Percentiles rank a stretch among this genome's conserved stretches.
phyloP scores from a whole-genome alignment of 805 yeast genomes.

The Candida ponderosae region DNA sequence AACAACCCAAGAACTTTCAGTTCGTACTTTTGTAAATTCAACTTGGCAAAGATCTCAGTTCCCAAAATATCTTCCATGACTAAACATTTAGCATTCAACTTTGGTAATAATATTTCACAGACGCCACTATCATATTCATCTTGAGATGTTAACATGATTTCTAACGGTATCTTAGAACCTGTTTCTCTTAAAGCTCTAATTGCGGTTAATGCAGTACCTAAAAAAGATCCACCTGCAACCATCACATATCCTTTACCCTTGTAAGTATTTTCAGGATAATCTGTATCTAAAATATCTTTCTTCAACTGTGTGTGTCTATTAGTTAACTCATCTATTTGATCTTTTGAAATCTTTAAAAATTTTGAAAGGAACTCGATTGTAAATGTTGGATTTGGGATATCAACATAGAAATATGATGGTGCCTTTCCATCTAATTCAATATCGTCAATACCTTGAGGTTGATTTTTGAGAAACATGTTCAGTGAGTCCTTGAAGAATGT shows the following conservation, averaged over 20 bases:
- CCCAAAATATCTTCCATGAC: slow-evolving; percentile 29
- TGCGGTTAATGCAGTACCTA: slow-evolving; percentile 32
- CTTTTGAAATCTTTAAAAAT: slow-evolving; percentile 10
- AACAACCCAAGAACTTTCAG: slow-evolving; percentile 32
- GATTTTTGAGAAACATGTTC: slow-evolving; percentile 12
- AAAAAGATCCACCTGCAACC: slow-evolving; percentile 36
- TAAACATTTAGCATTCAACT: slow-evolving; percentile 35
- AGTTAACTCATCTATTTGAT: slow-evolving; percentile 12
- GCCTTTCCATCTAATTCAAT: slow-evolving; percentile 14
- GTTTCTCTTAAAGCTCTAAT: slow-evolving; percentile 31
- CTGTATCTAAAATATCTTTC: slow-evolving; percentile 8
- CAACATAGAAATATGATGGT: slow-evolving; percentile 19
- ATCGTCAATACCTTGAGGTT: slow-evolving; percentile 13
- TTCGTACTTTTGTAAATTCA: slow-evolving; percentile 18
- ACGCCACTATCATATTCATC: slow-evolving; percentile 35
- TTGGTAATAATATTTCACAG: slow-evolving; percentile 33
- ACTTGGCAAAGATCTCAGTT: slow-evolving; percentile 10
- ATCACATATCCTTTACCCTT: slow-evolving; percentile 25
- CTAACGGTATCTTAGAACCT: slow-evolving; percentile 36
- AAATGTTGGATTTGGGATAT: slow-evolving; percentile 20
- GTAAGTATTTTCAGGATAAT: slow-evolving; percentile 16
- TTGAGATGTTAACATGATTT: slow-evolving; percentile 32
- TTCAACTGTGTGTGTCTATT: slow-evolving; percentile 14
- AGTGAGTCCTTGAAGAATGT: slow-evolving; percentile 13
- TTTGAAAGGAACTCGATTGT: slow-evolving; percentile 15